phyloP scores from a whole-genome alignment of 2,329 filamentous ascomycete species.

The Xylariaceae sp. region DNA sequence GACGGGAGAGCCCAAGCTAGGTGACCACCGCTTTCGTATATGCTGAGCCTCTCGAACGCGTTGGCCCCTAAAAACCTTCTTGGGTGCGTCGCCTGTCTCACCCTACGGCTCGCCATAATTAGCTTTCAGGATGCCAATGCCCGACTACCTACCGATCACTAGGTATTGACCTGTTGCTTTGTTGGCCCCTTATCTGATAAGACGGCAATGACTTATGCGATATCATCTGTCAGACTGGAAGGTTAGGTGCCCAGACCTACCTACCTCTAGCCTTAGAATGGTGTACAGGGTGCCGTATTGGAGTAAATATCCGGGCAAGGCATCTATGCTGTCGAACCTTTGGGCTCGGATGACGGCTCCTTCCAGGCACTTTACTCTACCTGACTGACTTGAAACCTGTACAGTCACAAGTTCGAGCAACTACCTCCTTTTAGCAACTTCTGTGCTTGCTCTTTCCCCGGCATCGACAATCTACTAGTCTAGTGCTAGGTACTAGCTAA shows the following conservation, averaged over 20 bases:
- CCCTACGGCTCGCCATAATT: constrained; percentile 2
- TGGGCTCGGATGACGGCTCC: constrained; percentile 5
- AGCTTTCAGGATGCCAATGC: background rate
- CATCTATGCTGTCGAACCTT: constrained; percentile 9
- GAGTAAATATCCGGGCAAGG: constrained; percentile 3
- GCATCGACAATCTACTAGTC: no score
- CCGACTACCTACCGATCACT: background rate
- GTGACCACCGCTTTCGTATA: constrained; percentile 5
- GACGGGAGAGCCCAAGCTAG: background rate
- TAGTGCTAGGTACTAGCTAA: background rate
- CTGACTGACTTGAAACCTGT: no score
- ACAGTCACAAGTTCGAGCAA: no score
- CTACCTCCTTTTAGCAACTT: no score
- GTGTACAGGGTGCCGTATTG: no score
- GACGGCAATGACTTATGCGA: no score
- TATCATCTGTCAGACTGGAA: no score
- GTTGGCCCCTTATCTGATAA: no score
- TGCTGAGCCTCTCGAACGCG: background rate
- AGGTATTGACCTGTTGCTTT: constrained; percentile 4
- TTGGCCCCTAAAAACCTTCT: background rate
- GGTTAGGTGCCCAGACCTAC: no score
- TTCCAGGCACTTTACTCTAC: no score
- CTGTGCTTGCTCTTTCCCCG: no score
- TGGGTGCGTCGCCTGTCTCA: background rate
- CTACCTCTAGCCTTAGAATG: no score